Evolutionary conservation across 495 filamentous ascomycete species (phyloP).

Genomic region (Copromyces sp.): DNA sequence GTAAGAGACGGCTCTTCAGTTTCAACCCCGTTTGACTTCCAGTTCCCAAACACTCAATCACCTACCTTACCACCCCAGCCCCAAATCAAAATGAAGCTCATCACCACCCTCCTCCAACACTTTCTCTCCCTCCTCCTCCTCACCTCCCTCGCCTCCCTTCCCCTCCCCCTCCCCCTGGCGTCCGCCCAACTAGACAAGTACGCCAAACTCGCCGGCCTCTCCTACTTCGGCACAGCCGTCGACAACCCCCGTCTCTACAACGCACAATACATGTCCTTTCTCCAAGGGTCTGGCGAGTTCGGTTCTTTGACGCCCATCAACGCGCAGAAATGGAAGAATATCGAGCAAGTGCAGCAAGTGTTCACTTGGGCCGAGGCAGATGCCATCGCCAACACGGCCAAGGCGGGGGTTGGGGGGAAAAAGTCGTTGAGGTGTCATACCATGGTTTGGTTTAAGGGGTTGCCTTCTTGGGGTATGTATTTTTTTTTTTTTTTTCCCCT

Average conservation of each 20-base stretch:
- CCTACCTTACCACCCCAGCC: not conserved
- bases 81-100: not conserved
- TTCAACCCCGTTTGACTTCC: too few species aligned
- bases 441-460: conserved; percentile 48
- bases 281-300: conserved; percentile 38
- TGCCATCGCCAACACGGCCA: conserved; percentile 36
- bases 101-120: not conserved
- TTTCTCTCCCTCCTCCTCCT: not conserved
- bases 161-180: not conserved
- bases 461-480: conserved; percentile 39
- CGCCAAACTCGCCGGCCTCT: conserved; percentile 36
- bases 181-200: conserved; percentile 33
- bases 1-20: too few species aligned
- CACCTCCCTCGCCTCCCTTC: not conserved
- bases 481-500: too few species aligned
- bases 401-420: conserved; percentile 21
- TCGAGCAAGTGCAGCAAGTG: conserved; percentile 22
- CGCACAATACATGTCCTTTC: conserved; percentile 31
- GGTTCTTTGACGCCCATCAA: conserved; percentile 47
- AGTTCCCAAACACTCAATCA: not conserved
- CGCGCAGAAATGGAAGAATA: conserved; percentile 38
- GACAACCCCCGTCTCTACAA: conserved; percentile 46
- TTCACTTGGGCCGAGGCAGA: conserved; percentile 43
- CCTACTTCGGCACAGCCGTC: conserved; percentile 49
- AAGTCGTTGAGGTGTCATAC: conserved; percentile 46